Evolutionary conservation across 495 filamentous ascomycete species (phyloP), one percentile per base, ranked within the genome.

Genomic region (Clavariopsis aquatica): DNA sequence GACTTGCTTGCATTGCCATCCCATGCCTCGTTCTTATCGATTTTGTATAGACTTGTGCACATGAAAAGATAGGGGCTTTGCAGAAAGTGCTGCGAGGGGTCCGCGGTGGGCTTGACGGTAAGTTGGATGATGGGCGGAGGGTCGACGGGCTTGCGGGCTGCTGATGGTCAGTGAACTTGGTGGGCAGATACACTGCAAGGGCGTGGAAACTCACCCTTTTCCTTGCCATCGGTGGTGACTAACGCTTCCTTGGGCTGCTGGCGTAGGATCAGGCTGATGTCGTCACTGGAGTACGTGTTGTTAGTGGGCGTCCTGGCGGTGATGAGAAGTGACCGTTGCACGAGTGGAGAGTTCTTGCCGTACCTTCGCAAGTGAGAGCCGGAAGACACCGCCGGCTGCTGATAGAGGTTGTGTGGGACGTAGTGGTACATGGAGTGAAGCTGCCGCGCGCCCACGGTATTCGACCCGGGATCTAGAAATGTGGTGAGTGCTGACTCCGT

Each of bases 131-230:
- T 91, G 55, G 94, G 94, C 24, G 93, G 94, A 49, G 94, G 94
- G 73, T 98, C 94, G 72, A 98, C 87, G 2, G 94, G 92, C 76
- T 96, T 96, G 68, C 94, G 88, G 69, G 92, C 94, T 96, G 56
- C 9, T 26, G 22, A 17, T 24, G 13, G 65, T 68, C 47, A 49
- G 47, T 49, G 47, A n/a, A 61, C 26, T 46, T 15, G 23, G 31
- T 36, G 26, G 2, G 5, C 23, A 19, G 17, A 12, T 26, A 8
- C 7, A 20, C 15, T 12, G 26, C n/a, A 10, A 51, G 31, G 19
- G 2, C 4, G 6, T 23, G 24, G 36, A 28, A 3, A 26, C 68
- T 65, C 57, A 76, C 74, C 56, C 54, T 76, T 76, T 59, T 76
- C 76, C 52, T 75, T 77, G 56, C 69, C 68, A 20, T 71, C 68